These are phyloP conservation scores for Exutisphaerella laricina DNA, from an alignment of 2,329 filamentous ascomycete genomes.

Conservation along the genomic window DNA sequence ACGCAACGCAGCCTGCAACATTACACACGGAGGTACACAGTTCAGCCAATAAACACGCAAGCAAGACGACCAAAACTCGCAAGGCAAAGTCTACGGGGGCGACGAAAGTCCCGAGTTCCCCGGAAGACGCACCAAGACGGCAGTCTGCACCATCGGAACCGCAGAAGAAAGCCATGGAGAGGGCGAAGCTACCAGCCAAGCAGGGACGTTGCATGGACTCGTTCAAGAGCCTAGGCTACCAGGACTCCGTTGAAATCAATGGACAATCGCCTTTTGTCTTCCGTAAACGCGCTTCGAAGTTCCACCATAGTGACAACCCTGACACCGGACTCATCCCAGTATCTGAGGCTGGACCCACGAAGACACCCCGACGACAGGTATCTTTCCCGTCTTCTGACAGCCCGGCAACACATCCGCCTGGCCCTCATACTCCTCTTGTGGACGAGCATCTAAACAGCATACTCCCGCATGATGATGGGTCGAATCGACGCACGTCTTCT, in stretches of 20 bases:
- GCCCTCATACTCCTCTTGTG: constrained; percentile 16
- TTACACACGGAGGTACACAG: no score
- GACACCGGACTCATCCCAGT: not conserved
- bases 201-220: not conserved
- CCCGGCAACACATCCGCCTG: not conserved
- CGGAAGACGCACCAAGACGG: constrained; percentile 7
- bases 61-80: constrained; percentile 5
- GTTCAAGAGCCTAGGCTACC: constrained; percentile 22
- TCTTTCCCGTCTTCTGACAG: constrained; percentile 8
- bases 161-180: constrained; percentile 1
- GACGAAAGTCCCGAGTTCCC: not conserved
- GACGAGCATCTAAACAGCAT: constrained; percentile 18
- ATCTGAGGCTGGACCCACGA: constrained; percentile 1
- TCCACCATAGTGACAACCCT: constrained; percentile 5
- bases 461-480: constrained; percentile 8
- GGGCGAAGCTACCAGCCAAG: no score
- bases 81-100: constrained; percentile 13
- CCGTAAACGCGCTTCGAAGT: constrained; percentile 22
- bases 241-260: constrained; percentile 10
- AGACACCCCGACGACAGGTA: constrained; percentile 4
- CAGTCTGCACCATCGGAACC: constrained; percentile 16
- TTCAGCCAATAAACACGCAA: no score
- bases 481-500: constrained; percentile 13
- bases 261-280: constrained; percentile 27
- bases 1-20: not conserved